These are phyloP conservation scores for Epicoccum nigrum DNA, from an alignment of 2,329 filamentous ascomycete species.

Conservation along the genomic window DNA sequence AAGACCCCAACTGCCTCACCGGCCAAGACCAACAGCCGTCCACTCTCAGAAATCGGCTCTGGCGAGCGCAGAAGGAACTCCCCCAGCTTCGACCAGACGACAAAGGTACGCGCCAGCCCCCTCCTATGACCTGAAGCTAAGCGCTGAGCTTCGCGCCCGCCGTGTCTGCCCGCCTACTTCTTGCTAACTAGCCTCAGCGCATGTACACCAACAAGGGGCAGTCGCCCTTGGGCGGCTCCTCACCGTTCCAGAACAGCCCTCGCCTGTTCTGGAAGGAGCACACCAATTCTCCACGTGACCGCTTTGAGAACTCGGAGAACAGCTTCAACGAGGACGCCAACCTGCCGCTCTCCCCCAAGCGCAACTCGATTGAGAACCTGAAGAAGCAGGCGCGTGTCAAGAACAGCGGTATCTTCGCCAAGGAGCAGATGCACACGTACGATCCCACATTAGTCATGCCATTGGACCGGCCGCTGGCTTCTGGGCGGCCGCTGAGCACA, in stretches of 20 bases:
- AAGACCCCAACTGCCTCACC: conserved; percentile 70
- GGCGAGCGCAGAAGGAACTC: conserved; percentile 89
- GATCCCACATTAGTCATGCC: conserved; percentile 78
- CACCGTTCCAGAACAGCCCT: conserved; percentile 75
- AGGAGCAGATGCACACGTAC: conserved; percentile 91
- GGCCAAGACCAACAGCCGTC: conserved; percentile 64
- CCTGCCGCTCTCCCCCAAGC: conserved; percentile 73
- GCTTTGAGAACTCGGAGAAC: conserved; percentile 68
- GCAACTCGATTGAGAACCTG: conserved; percentile 92
- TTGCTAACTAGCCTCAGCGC: conserved; percentile 63
- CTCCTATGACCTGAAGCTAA: not conserved
- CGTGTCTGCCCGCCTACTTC: conserved; percentile 3
- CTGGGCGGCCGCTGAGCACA: conserved; percentile 60
- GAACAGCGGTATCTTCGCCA: conserved; percentile 96
- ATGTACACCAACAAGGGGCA: conserved; percentile 73
- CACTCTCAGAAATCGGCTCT: conserved; percentile 87
- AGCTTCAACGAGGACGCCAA: conserved; percentile 60
- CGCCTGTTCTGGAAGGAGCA: conserved; percentile 88
- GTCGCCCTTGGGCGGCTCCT: conserved; percentile 86
- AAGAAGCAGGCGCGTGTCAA: conserved; percentile 95
- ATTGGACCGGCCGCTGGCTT: conserved; percentile 81
- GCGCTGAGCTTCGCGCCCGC: not conserved
- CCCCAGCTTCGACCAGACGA: conserved; percentile 80
- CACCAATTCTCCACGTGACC: conserved; percentile 66
- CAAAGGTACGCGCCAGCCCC: conserved; percentile 62